phyloP scores from a whole-genome alignment of 805 yeast genomes.

The Hanseniaspora singularis region DNA sequence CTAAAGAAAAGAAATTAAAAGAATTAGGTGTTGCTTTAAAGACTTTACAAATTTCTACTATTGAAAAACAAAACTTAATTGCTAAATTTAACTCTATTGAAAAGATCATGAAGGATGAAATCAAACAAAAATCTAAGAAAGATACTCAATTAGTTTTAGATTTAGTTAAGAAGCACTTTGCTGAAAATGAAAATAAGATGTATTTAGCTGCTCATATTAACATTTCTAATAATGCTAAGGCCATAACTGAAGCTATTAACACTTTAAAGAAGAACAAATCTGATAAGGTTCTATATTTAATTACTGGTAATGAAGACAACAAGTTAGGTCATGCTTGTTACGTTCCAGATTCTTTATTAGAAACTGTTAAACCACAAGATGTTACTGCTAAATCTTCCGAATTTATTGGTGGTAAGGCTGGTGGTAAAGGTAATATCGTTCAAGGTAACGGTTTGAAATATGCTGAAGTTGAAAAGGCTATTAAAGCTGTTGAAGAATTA shows the following conservation, averaged over 20 bases:
- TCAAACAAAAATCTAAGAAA: conserved; percentile 76
- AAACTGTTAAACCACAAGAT: conserved; percentile 46
- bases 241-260: conserved; percentile 84
- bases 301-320: conserved; percentile 54
- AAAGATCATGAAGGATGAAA: conserved; percentile 76
- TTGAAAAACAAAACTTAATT: conserved; percentile 65
- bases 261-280: conserved; percentile 65
- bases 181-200: conserved; percentile 37
- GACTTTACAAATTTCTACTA: conserved; percentile 67
- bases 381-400: conserved; percentile 66
- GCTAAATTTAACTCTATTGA: conserved; percentile 67
- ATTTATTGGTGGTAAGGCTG: conserved; percentile 89
- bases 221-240: conserved; percentile 78
- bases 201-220: conserved; percentile 57
- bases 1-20: conserved; percentile 72
- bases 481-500: conserved; percentile 52
- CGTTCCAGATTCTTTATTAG: conserved; percentile 56
- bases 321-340: conserved; percentile 95
- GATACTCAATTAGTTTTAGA: conserved; percentile 75
- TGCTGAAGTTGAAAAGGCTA: conserved; percentile 57
- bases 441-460: conserved; percentile 94
- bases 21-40: conserved; percentile 75
- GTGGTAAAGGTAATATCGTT: conserved; percentile 92
- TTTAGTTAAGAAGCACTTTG: conserved; percentile 58
- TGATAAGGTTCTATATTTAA: conserved; percentile 63